Percentiles rank a stretch among this genome's conserved stretches.
These are phyloP conservation scores for Tympanopsis confertula DNA, from an alignment of 2,329 filamentous ascomycete genomes.

Conservation along the genomic window DNA sequence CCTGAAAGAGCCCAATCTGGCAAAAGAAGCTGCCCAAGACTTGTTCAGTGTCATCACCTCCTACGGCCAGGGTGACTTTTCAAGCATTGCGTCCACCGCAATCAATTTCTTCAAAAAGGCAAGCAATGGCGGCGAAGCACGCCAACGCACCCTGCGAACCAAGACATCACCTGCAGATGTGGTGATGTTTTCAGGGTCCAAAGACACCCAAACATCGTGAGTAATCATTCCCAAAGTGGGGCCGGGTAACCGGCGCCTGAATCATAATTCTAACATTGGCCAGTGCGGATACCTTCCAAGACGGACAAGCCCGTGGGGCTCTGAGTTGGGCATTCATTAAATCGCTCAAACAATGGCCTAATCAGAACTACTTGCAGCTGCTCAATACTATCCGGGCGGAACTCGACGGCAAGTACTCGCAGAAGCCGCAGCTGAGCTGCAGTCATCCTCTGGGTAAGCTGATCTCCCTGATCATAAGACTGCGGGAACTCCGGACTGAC, in stretches of 20 bases:
- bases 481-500: no score
- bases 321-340: conserved; percentile 1
- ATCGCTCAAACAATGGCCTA: not conserved
- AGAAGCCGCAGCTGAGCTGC: conserved; percentile 2
- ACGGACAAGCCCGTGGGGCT: not conserved
- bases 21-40: conserved; percentile 11
- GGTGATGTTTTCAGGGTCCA: not conserved
- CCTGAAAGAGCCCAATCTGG: conserved; percentile 8
- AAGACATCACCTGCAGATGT: conserved; percentile 1
- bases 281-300: not conserved
- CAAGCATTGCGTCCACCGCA: not conserved
- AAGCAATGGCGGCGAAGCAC: not conserved
- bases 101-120: not conserved
- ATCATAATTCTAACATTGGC: not conserved
- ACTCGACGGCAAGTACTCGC: not conserved
- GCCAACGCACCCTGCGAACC: not conserved
- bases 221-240: no score
- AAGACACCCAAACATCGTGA: conserved; percentile 1
- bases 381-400: not conserved
- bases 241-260: not conserved
- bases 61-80: not conserved
- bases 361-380: conserved; percentile 1
- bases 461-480: no score
- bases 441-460: conserved; percentile 1
- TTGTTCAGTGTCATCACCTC: conserved; percentile 3